Evolutionary conservation across 1,284 basidiomycete genomes (phyloP), one percentile per base, ranked within the genome.

Genomic region (Boletellus sp.): DNA sequence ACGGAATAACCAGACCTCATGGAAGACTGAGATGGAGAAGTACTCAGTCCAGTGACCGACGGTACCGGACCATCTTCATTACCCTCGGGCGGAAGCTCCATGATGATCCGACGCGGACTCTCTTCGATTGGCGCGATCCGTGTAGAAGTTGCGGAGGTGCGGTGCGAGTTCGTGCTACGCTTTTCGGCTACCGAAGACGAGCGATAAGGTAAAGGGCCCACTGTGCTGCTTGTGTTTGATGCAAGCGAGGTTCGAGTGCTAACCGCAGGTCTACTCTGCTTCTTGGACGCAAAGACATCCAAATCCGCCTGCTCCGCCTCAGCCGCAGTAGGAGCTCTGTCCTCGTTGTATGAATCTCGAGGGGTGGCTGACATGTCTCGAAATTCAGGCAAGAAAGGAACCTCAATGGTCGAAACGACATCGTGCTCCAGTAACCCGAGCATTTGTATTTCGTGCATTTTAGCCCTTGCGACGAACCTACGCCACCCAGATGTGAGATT

Each of bases 391-490:
- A 92, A 71, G 59, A 82, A 79, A 4, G 91, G 91, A 11, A 92
- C 82, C 50, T 87, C 88, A 48, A 95, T 94, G 52, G 86, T 88
- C 14, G 88, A 80, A 23, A 87, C 82, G 25, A 92, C 84, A 60
- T 93, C 93, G 60, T 94, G 88, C 56, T 93, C 91, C 38, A 95
- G 73, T 8, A 94, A 73, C 4, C 93, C 93, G 8, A 95, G 77
- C 88, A 91, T 94, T 61, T 95, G 88, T 36, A 95, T 92, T 61
- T 94, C 88, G 57, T 91, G 88, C 91, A 96, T 94, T 68, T 90
- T 91, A 30, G 89, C 91, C 34, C 92, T 82, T 2, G 91, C 85
- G 21, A 96, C 76, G 61, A 96, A 97, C 53, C 87, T 90, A 20
- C 36, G 39, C 13, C 29, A 43, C 23, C 8, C 34, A 23, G 39